Evolutionary conservation across 805 yeast species (phyloP), one percentile per base, ranked within the genome.

Genomic region (Yarrowia sp.): DNA sequence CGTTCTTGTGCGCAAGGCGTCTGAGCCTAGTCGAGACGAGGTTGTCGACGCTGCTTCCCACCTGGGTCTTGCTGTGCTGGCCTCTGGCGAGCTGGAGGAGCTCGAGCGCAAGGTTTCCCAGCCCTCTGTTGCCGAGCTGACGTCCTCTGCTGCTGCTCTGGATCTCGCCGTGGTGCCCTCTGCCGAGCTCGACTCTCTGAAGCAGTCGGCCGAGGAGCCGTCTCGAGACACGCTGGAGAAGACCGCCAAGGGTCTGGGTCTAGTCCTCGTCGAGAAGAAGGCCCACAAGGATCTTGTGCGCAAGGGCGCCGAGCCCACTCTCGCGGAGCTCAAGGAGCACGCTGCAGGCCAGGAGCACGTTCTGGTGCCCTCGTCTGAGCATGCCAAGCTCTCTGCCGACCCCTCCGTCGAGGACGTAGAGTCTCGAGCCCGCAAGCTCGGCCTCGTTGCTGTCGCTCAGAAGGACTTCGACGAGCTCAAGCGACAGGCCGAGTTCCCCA

Each of bases 321-420:
- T 70, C 62, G 51, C 65, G 9, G 74, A 71, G 21, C 62, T 77
- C 32, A 72, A 69, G 39, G 62, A 68, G 6, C 68, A 63, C 29
- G 76, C 77, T 13, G 65, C 65, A 13, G 69, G 69, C 12, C 65
- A 74, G 24, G 80, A 78, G 1, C 66, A 76, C 61, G 67, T 65
- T 4, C 68, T 77, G 4, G 61, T 78, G 19, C 68, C 79, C 0
- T 63, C 67, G 6, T 68, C 68, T 2, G 78, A 77, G n/a, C 63
- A 71, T 22, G 71, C 69, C 2, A 68, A 68, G 58, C 65, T 76
- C 63, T 62, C 64, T 16, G 66, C 67, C 14, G 29, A 58, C 10
- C 70, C 71, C 2, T 27, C 67, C 0, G 47, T 32, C 42, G 65
- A 66, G 6, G 68, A 67, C 21, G 32, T 67, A 22, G 36, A 53